These are phyloP conservation scores for Telopea speciosissima DNA, from an alignment of 177 flowering plant species.

Conservation along the genomic window DNA sequence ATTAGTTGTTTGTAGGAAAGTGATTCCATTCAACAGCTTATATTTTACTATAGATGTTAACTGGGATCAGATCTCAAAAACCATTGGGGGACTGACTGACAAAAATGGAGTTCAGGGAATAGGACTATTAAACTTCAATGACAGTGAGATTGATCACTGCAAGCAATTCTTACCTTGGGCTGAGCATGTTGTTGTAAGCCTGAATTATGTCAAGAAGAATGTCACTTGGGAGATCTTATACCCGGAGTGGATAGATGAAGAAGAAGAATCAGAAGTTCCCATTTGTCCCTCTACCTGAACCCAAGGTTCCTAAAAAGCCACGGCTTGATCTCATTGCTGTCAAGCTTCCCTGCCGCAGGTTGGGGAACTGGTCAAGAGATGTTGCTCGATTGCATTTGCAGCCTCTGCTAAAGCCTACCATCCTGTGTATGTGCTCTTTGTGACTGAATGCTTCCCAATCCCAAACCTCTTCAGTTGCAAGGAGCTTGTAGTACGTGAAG, in stretches of 20 bases:
- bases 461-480: constrained; percentile 84
- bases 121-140: constrained; percentile 74
- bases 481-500: constrained; percentile 56
- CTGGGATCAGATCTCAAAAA: constrained; percentile 57
- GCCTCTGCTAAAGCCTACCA: constrained; percentile 43
- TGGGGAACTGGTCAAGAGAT: constrained; percentile 73
- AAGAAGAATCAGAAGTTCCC: constrained; percentile 82
- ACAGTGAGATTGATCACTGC: constrained; percentile 60
- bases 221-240: constrained; percentile 82
- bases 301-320: constrained; percentile 42
- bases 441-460: constrained; percentile 73
- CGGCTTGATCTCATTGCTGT: constrained; percentile 72
- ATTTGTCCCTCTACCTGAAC: constrained; percentile 59
- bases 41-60: constrained; percentile 36
- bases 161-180: constrained; percentile 42
- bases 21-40: too few relatives aligned
- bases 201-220: constrained; percentile 38
- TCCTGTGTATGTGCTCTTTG: constrained; percentile 53
- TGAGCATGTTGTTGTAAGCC: constrained; percentile 46
- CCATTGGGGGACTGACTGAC: constrained; percentile 37
- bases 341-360: constrained; percentile 73
- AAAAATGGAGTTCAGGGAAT: constrained; percentile 41
- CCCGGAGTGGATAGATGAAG: constrained; percentile 97
- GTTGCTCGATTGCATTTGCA: constrained; percentile 87
- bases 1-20: too few relatives aligned